Evolutionary conservation across 345 rosid genomes (phyloP).

Genomic region (Moricandia arvensis): DNA sequence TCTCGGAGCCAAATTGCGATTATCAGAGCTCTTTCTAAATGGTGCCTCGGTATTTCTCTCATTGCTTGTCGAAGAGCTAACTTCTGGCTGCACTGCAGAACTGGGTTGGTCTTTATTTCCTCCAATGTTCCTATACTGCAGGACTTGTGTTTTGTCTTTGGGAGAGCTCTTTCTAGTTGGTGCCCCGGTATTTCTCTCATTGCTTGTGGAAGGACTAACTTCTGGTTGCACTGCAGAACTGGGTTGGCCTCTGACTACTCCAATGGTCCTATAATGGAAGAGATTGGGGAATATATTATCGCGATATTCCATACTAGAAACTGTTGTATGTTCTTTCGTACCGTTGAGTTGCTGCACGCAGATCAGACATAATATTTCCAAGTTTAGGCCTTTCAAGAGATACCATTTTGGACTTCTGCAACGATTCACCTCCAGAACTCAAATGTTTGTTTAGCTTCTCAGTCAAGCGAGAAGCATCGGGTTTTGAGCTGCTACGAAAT

Average conservation of each 20-base stretch:
- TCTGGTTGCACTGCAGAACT: conserved; percentile 37
- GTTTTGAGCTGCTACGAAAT: conserved; percentile 41
- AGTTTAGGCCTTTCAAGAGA: conserved; percentile 46
- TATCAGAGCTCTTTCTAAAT: conserved; percentile 25
- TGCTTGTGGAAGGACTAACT: conserved; percentile 36
- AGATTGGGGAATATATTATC: neutral
- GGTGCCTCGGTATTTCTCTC: conserved; percentile 38
- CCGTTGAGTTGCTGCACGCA: conserved; percentile 52
- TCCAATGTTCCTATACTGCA: conserved; percentile 13
- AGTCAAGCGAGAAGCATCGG: conserved; percentile 37
- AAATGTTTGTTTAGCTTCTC: conserved; percentile 41
- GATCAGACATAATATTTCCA: conserved; percentile 45
- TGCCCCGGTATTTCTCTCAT: conserved; percentile 39
- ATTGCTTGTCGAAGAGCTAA: conserved; percentile 36
- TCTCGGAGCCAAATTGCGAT: conserved; percentile 33
- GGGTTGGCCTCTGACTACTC: conserved; percentile 39
- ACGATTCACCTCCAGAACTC: conserved; percentile 40
- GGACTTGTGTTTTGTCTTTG: conserved; percentile 36
- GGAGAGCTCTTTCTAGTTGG: conserved; percentile 30
- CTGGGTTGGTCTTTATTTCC: conserved; percentile 40
- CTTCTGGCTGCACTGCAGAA: conserved; percentile 36
- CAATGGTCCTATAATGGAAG: conserved; percentile 43
- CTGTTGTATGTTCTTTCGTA: conserved; percentile 24
- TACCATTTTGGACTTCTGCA: conserved; percentile 33
- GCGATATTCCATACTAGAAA: conserved; percentile 3